Base-by-base conservation (phyloP, 1,284 basidiomycete genomes). In the Irpex sp. region DNA sequence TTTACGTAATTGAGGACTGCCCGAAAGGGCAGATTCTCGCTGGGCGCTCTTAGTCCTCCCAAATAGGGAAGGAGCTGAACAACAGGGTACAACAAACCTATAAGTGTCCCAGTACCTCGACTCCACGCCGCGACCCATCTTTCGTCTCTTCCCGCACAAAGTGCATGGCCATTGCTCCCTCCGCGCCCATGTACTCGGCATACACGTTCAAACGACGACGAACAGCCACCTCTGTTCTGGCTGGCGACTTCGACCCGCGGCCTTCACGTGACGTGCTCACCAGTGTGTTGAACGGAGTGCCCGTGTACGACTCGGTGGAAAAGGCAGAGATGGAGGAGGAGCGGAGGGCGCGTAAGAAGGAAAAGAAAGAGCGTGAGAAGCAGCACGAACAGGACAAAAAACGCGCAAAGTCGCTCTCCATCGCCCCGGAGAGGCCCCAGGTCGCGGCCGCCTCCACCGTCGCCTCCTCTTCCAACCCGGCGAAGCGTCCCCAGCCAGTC, bases 261-360 rank as follows among this genome's bases (percentile, higher is more conserved):
- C 86, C 87, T 0, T 69, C 80, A 35, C 83, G 90, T 71, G 90
- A 92, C 75, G 88, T 89, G 64, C 79, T 92, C 67, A 92, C 90
- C 11, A 89, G 87, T 74, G 72, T 92, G 54, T 77, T 92, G 69
- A 92, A 92, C 71, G 88, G 89, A 61, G 86, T 92, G 49, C 81
- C 81, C 0, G 82, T 83, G 5, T 87, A 90, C 71, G 82, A 82
- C 64, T 79, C 75, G 35, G 80, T 86, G 43, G 88, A 89, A 74
- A 81, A 80, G 64, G 83, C 83, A 55, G 85, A 86, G 64, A 80
- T 83, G 71, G 69, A 78, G 74, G 82, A 76, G 73, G 81, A 80
- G 65, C 78, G 82, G 55, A 72, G 74, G 43, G 76, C 70, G 5
- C 67, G 43, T 60, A 71, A 77, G 68, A 68, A 68, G 51, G 75